Percentiles rank a stretch among this genome's conserved stretches.
These are phyloP conservation scores for Pyricularia grisea DNA, from an alignment of 2,329 filamentous ascomycete species.

Conservation along the genomic window DNA sequence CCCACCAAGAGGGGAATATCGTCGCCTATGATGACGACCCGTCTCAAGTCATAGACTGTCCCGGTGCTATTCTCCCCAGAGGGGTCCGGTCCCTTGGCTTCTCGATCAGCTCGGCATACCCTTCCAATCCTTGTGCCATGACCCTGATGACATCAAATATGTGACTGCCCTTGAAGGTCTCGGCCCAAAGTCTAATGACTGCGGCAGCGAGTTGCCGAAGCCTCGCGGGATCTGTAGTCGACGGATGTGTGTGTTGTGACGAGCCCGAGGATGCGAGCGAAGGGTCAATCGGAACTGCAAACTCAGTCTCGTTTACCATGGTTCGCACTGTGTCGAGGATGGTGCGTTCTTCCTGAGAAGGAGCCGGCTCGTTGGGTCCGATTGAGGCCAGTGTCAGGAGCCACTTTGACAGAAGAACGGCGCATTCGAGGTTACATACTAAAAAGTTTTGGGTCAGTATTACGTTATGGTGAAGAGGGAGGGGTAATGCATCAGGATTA, in stretches of 20 bases:
- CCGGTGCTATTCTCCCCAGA: slow-evolving; percentile 21
- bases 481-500: background rate
- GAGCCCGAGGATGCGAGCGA: slow-evolving; percentile 32
- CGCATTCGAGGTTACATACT: slow-evolving; percentile 55
- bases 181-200: slow-evolving; percentile 51
- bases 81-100: slow-evolving; percentile 41
- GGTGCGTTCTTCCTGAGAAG: slow-evolving; percentile 41
- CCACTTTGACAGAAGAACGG: slow-evolving; percentile 51
- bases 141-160: slow-evolving; percentile 51
- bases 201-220: slow-evolving; percentile 47
- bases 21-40: background rate
- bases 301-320: slow-evolving; percentile 54
- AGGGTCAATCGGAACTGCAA: slow-evolving; percentile 49
- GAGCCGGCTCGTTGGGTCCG: slow-evolving; percentile 37
- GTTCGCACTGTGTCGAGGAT: slow-evolving; percentile 46
- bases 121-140: slow-evolving; percentile 47
- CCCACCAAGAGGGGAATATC: background rate
- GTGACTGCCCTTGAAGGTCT: slow-evolving; percentile 52
- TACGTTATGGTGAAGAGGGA: background rate
- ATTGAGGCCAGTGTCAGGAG: slow-evolving; percentile 45
- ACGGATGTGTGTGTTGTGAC: slow-evolving; percentile 13
- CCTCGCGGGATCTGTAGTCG: slow-evolving; percentile 37
- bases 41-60: background rate
- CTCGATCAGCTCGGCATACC: slow-evolving; percentile 46
- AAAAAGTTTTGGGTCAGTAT: background rate